phyloP scores from a whole-genome alignment of 306 rosid species.

The Cicer chorassanicum region DNA sequence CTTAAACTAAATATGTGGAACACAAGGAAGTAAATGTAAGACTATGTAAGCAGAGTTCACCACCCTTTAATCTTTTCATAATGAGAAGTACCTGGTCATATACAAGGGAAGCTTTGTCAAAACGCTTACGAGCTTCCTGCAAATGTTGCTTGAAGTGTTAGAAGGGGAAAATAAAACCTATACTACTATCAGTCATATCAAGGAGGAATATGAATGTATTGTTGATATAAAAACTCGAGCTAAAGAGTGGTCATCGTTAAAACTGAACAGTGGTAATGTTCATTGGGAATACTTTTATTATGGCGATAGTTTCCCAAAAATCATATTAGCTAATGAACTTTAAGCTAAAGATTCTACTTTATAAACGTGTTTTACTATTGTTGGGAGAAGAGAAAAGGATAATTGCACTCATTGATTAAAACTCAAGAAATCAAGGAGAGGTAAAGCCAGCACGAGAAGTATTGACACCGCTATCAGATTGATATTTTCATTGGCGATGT shows the following conservation, averaged over 20 bases:
- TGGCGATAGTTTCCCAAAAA: neutral
- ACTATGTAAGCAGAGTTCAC: slow-evolving; percentile 24
- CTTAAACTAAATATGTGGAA: slow-evolving; percentile 10
- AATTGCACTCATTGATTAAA: neutral
- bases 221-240: slow-evolving; percentile 29
- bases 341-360: neutral
- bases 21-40: slow-evolving; percentile 29
- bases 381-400: neutral
- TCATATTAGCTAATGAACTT: slow-evolving; percentile 11
- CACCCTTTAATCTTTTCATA: slow-evolving; percentile 30
- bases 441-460: too few relatives aligned
- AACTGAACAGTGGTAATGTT: slow-evolving; percentile 19
- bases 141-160: slow-evolving; percentile 46
- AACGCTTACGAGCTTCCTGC: slow-evolving; percentile 92
- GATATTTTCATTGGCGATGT: too few relatives aligned
- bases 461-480: too few relatives aligned
- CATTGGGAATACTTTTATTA: slow-evolving; percentile 16
- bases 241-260: slow-evolving; percentile 25
- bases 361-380: neutral
- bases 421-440: neutral
- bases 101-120: slow-evolving; percentile 72
- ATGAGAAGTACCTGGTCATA: slow-evolving; percentile 74
- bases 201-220: slow-evolving; percentile 33
- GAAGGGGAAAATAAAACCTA: neutral
- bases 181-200: slow-evolving; percentile 26